Conservation (phyloP, 106 monocot species). For the Alisma plantagoaquatica region DNA sequence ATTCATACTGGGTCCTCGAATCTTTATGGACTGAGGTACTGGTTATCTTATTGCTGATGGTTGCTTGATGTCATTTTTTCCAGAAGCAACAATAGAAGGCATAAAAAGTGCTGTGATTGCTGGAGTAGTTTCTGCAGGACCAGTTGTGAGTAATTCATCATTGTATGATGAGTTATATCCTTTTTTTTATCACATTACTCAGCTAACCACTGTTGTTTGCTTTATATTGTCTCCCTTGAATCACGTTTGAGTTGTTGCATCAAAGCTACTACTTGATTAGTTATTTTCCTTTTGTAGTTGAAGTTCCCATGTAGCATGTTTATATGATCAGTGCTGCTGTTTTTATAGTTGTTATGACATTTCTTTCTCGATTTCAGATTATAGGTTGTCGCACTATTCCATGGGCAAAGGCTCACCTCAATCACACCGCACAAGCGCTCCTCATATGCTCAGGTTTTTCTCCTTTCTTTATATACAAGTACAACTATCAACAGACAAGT, state of each 20-base stretch:
- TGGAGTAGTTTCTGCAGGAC: slow-evolving; percentile 2
- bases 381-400: slow-evolving; percentile 53
- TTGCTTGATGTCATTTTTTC: no score
- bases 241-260: background rate
- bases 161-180: background rate
- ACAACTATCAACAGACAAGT: no score
- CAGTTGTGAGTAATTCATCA: background rate
- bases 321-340: background rate
- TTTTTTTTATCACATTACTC: background rate
- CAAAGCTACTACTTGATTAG: background rate
- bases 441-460: slow-evolving; percentile 57
- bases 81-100: slow-evolving; percentile 6
- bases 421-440: slow-evolving; percentile 64
- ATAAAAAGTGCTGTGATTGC: slow-evolving; percentile 8
- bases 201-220: background rate
- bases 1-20: no score
- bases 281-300: background rate
- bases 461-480: background rate
- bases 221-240: background rate
- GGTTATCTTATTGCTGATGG: no score
- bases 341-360: background rate
- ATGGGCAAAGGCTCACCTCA: slow-evolving; percentile 76
- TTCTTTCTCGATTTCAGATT: slow-evolving; percentile 22
- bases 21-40: no score
- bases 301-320: background rate